phyloP scores from a whole-genome alignment of 2,329 filamentous ascomycete genomes.

The Beauveria asiatica region DNA sequence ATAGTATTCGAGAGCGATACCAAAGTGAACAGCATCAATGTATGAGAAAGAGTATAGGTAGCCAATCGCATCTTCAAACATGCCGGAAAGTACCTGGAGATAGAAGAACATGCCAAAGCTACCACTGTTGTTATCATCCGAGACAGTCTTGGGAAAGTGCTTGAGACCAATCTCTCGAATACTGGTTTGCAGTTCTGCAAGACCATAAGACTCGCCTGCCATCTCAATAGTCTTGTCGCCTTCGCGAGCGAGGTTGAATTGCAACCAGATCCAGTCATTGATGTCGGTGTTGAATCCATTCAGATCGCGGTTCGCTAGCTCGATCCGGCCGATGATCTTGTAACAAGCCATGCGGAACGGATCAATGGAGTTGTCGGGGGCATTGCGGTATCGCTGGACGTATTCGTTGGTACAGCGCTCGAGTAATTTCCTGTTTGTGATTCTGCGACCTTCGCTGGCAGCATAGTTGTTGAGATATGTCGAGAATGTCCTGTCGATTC shows the following conservation, averaged over 20 bases:
- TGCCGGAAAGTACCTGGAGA: conserved; percentile 78
- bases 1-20: conserved; percentile 81
- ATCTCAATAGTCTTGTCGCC: conserved; percentile 55
- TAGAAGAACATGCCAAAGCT: conserved; percentile 89
- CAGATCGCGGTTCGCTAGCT: conserved; percentile 55
- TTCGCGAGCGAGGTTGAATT: conserved; percentile 61
- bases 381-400: conserved; percentile 73
- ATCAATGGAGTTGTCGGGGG: conserved; percentile 79
- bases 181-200: conserved; percentile 64
- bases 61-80: conserved; percentile 88
- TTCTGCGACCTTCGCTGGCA: conserved; percentile 63
- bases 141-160: conserved; percentile 74
- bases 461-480: conserved; percentile 82
- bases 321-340: conserved; percentile 84
- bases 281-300: conserved; percentile 56
- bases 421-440: conserved; percentile 66
- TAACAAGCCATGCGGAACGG: conserved; percentile 96
- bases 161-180: conserved; percentile 84
- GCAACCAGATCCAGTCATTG: conserved; percentile 65
- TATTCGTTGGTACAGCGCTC: conserved; percentile 87
- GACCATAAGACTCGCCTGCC: conserved; percentile 56
- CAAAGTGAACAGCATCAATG: conserved; percentile 90
- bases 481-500: conserved; percentile 83
- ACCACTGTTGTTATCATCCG: conserved; percentile 67
- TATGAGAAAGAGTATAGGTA: conserved; percentile 91